Evolutionary conservation across 208 protist species (phyloP).

Genomic region (Trypanosoma lewisi): DNA sequence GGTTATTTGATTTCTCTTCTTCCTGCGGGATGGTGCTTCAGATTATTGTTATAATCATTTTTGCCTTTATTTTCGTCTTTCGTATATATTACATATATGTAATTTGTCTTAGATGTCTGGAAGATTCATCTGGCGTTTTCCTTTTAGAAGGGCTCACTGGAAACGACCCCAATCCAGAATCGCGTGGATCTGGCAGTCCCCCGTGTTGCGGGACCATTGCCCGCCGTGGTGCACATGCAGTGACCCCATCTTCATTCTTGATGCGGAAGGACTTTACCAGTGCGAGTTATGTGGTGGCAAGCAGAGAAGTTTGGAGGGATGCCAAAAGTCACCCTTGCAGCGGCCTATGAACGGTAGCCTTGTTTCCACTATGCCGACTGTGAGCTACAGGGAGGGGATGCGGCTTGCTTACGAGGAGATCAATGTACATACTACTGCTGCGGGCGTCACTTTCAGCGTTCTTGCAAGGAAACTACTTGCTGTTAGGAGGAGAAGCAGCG

Average conservation of each 20-base stretch:
- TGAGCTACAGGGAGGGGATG: neutral
- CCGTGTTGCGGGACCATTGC: neutral
- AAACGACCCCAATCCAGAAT: constrained; percentile 26
- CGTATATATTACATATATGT: too few relatives aligned
- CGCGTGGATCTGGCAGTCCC: constrained; percentile 4
- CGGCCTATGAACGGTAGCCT: neutral
- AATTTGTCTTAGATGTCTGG: neutral
- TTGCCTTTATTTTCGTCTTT: too few relatives aligned
- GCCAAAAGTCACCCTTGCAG: neutral
- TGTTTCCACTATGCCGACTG: neutral
- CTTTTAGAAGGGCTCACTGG: constrained; percentile 4
- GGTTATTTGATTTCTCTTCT: neutral
- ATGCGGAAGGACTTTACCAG: neutral
- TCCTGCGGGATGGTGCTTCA: neutral
- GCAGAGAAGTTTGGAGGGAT: neutral
- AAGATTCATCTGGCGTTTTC: constrained; percentile 1
- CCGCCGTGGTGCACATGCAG: neutral
- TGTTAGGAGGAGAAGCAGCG: neutral
- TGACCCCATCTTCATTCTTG: constrained; percentile 6
- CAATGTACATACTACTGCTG: neutral
- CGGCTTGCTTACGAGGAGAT: neutral
- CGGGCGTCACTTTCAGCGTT: neutral
- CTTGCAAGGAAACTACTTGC: constrained; percentile 1
- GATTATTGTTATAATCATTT: too few relatives aligned
- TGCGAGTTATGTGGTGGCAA: constrained; percentile 14